Conservation (phyloP, 2,329 filamentous ascomycete species). For the Cladosporium oxysporum region DNA sequence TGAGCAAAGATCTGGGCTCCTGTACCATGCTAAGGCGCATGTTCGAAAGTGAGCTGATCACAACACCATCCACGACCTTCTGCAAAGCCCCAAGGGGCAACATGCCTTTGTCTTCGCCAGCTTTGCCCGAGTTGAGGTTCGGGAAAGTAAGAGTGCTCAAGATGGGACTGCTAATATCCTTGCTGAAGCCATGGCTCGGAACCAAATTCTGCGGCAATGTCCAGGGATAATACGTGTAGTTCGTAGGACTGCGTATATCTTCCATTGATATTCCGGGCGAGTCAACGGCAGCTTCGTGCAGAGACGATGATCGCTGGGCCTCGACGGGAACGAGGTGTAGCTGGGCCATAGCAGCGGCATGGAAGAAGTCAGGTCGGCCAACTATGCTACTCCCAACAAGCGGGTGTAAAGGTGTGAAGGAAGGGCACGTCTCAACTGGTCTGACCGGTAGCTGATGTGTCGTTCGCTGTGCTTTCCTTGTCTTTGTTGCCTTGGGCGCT, state of each 20-base stretch:
- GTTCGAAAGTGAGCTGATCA: conserved; percentile 62
- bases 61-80: conserved; percentile 59
- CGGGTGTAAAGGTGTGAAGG: conserved; percentile 59
- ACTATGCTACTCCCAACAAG: conserved; percentile 79
- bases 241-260: conserved; percentile 63
- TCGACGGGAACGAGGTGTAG: conserved; percentile 69
- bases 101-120: conserved; percentile 24
- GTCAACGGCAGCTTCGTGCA: conserved; percentile 55
- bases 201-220: conserved; percentile 77
- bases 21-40: conserved; percentile 67
- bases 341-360: conserved; percentile 81
- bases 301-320: conserved; percentile 42
- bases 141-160: conserved; percentile 72
- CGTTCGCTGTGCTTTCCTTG: conserved; percentile 6
- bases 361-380: conserved; percentile 78
- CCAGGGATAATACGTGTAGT: conserved; percentile 90
- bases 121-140: conserved; percentile 39
- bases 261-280: conserved; percentile 56
- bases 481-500: conserved; percentile 1
- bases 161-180: conserved; percentile 67
- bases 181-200: conserved; percentile 74
- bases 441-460: conserved; percentile 20
- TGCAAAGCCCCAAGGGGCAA: conserved; percentile 50
- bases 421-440: conserved; percentile 63
- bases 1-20: conserved; percentile 52